Evolutionary conservation across 1,284 basidiomycete species (phyloP).

Genomic region (Puccinia horiana): DNA sequence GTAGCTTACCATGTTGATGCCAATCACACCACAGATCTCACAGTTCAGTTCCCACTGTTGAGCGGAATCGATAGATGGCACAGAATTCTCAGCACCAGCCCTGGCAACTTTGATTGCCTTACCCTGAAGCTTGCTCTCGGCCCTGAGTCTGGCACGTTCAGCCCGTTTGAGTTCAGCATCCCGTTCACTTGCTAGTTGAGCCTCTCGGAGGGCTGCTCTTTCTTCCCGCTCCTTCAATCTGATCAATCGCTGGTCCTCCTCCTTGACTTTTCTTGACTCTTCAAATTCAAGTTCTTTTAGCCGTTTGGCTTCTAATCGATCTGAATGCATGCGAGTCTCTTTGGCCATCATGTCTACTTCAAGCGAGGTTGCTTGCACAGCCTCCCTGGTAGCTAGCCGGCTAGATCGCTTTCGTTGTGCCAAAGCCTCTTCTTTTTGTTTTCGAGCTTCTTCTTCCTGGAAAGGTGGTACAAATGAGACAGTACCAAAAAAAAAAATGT

Average conservation of each 20-base stretch:
- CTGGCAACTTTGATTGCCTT: constrained; percentile 33
- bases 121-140: constrained; percentile 36
- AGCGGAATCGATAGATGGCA: constrained; percentile 3
- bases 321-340: constrained; percentile 43
- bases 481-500: neutral
- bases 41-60: constrained; percentile 45
- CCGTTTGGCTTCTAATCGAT: constrained; percentile 44
- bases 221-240: constrained; percentile 37
- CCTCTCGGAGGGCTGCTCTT: constrained; percentile 23
- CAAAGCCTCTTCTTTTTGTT: constrained; percentile 40
- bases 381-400: constrained; percentile 36
- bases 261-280: constrained; percentile 24
- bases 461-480: neutral
- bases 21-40: constrained; percentile 44
- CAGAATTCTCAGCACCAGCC: constrained; percentile 34
- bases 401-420: constrained; percentile 42
- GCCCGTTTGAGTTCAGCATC: constrained; percentile 31
- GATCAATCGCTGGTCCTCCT: constrained; percentile 44
- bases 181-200: constrained; percentile 30
- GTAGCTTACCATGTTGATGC: constrained; percentile 34
- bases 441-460: constrained; percentile 33
- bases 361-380: constrained; percentile 11
- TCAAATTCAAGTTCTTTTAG: constrained; percentile 26
- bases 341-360: neutral
- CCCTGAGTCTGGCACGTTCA: constrained; percentile 36